These are phyloP conservation scores for Aspergillus mulundensis DNA, from an alignment of 495 filamentous ascomycete genomes.

Conservation along the genomic window DNA sequence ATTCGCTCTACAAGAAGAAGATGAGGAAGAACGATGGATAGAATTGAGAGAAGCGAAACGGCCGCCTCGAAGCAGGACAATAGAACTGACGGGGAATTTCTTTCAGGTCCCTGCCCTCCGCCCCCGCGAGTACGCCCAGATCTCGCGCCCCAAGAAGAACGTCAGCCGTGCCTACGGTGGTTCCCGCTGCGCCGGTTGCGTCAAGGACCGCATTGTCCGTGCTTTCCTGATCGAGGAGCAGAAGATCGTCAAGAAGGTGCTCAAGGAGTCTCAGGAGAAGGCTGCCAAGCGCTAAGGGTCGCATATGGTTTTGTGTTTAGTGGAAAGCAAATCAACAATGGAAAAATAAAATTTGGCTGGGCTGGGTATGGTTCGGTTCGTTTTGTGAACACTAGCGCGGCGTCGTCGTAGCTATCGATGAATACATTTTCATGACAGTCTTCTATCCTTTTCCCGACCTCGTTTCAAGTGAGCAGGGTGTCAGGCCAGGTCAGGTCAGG, in stretches of 20 bases:
- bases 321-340: slow-evolving; percentile 35
- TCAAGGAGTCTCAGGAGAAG: slow-evolving; percentile 91
- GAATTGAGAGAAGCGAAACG: neutral
- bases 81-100: slow-evolving; percentile 13
- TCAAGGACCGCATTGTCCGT: slow-evolving; percentile 93
- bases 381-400: slow-evolving; percentile 27
- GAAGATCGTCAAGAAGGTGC: slow-evolving; percentile 99
- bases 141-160: slow-evolving; percentile 98
- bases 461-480: neutral
- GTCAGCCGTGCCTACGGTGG: slow-evolving; percentile 98
- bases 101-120: slow-evolving; percentile 89
- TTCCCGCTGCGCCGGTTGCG: slow-evolving; percentile 96
- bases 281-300: slow-evolving; percentile 47
- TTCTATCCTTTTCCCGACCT: neutral
- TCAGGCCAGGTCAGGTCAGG: too few relatives aligned
- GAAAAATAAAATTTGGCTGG: slow-evolving; percentile 31
- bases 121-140: slow-evolving; percentile 90
- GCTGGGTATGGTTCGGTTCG: slow-evolving; percentile 19
- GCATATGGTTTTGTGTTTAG: slow-evolving; percentile 36
- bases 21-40: neutral
- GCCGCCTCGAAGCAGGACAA: slow-evolving; percentile 38
- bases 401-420: slow-evolving; percentile 18
- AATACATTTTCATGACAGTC: slow-evolving; percentile 20
- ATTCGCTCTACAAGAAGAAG: neutral
- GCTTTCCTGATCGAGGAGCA: slow-evolving; percentile 99